phyloP scores from a whole-genome alignment of 768 basidiomycete species.

The Pisolithus marmoratus region DNA sequence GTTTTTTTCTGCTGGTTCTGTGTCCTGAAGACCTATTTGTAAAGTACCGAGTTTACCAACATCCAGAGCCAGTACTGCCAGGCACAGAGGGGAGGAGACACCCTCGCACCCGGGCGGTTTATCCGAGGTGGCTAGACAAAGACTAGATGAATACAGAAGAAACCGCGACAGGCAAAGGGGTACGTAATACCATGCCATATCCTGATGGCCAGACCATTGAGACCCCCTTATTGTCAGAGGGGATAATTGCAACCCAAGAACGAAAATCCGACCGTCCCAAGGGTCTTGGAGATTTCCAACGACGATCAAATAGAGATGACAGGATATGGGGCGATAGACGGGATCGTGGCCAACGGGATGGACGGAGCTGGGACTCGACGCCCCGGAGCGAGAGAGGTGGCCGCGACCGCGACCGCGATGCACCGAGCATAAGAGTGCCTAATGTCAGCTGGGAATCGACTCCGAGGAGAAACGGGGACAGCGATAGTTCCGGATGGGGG shows the following conservation, averaged over 20 bases:
- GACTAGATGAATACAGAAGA: conserved; percentile 73
- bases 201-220: too few relatives aligned
- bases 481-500: conserved; percentile 63
- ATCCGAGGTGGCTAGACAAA: conserved; percentile 63
- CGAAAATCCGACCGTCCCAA: conserved; percentile 53
- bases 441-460: conserved; percentile 95
- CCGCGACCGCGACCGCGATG: conserved; percentile 42
- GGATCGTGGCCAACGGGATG: conserved; percentile 25
- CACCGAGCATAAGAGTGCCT: conserved; percentile 83
- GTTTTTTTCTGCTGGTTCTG: background rate
- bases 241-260: conserved; percentile 58
- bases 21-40: background rate
- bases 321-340: conserved; percentile 44
- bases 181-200: conserved; percentile 13
- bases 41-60: conserved; percentile 77
- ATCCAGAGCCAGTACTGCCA: conserved; percentile 46
- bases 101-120: conserved; percentile 91
- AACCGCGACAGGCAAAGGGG: conserved; percentile 68
- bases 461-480: conserved; percentile 52
- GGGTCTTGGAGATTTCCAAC: conserved; percentile 89
- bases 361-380: conserved; percentile 51
- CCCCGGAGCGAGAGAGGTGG: conserved; percentile 52
- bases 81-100: conserved; percentile 83
- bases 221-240: conserved; percentile 41
- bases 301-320: conserved; percentile 79